Evolutionary conservation across 257 asterid species (phyloP), one percentile per base, ranked within the genome.

Genomic region (Salvia hispanica): DNA sequence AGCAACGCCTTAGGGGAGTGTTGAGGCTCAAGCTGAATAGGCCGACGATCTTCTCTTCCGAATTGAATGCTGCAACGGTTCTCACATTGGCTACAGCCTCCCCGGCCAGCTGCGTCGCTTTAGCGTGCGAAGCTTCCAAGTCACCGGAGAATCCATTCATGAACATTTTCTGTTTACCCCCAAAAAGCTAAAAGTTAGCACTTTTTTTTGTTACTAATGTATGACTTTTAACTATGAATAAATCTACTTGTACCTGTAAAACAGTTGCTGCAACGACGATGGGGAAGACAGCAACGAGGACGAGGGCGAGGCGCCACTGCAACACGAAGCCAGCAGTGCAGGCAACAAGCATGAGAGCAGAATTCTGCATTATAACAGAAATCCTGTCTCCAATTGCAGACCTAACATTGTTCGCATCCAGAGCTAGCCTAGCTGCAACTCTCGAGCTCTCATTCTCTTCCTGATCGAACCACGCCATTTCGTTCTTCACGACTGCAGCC

Each of bases 81-180:
- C 98, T 78, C 16, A 92, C 65, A 62, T 92, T 92, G 1, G 97
- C 88, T 69, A 92, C 95, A 0, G 98, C 92, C 78, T 92, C 98
- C 63, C 96, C 96, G 0, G 98, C 98, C n/a, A 92, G 83, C 75
- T 92, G 97, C 3, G 98, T 92, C 3, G 95, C 95, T 67, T 86
- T 87, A 9, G 97, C 82, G 46, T 92, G 98, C 0, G 98, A 87
- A 28, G 92, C 95, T 76, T 92, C 98, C 31, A 92, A 72, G 79
- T 92, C 98, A 2, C 98, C 98, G 3, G 97, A 89, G 85, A 92
- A 92, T 80, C 98, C 98, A 28, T 52, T 87, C 96, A 86, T 87
- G 83, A 92, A 89, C 98, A 92, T 84, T 86, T 92, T 92, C 98
- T 92, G 89, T 21, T 21, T 11, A 18, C 1, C 28, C 6, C 69